phyloP scores from a whole-genome alignment of 305 asterid genomes.

The Euphrasia arctica region DNA sequence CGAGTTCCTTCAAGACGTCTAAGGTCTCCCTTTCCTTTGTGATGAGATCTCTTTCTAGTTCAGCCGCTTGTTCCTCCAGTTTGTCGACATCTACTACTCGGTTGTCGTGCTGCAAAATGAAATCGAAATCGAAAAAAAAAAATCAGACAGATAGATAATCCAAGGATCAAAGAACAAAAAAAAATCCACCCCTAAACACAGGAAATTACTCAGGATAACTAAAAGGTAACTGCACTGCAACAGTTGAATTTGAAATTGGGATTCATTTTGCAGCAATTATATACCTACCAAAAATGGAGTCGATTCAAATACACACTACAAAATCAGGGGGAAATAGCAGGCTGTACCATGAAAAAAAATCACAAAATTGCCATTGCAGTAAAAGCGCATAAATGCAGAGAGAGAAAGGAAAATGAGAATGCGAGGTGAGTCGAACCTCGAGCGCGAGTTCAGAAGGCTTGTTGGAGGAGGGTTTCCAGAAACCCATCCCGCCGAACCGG shows the following conservation, averaged over 20 bases:
- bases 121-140: too few relatives aligned
- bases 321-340: too few relatives aligned
- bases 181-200: too few relatives aligned
- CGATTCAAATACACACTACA: too few relatives aligned
- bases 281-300: too few relatives aligned
- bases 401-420: too few relatives aligned
- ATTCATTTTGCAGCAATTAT: too few relatives aligned
- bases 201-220: too few relatives aligned
- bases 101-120: slow-evolving; percentile 31
- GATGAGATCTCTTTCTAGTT: slow-evolving; percentile 59
- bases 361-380: neutral
- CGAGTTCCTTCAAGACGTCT: slow-evolving; percentile 77
- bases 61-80: slow-evolving; percentile 74
- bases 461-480: slow-evolving; percentile 72
- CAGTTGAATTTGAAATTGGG: too few relatives aligned
- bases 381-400: neutral
- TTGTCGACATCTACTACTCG: slow-evolving; percentile 42
- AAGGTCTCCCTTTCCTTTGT: slow-evolving; percentile 80
- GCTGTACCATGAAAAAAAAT: neutral
- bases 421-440: slow-evolving; percentile 30
- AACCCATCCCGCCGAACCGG: slow-evolving; percentile 84
- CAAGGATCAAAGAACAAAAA: too few relatives aligned
- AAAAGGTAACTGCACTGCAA: too few relatives aligned
- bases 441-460: slow-evolving; percentile 27
- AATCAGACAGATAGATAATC: too few relatives aligned